These are phyloP conservation scores for Salix purpurea DNA, from an alignment of 345 rosid genomes.

Conservation along the genomic window DNA sequence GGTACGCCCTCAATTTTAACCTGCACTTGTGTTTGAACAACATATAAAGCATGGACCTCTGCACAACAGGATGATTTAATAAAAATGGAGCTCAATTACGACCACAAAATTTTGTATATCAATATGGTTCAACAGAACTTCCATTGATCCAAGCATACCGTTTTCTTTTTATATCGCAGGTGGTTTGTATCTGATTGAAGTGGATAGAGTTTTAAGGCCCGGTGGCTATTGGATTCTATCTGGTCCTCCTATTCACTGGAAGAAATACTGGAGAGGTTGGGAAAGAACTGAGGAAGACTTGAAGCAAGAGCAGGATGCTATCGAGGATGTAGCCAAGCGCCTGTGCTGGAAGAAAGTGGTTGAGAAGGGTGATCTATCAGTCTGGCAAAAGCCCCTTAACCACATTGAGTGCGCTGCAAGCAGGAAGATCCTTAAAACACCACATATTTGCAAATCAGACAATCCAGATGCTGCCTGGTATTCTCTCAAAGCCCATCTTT, in stretches of 20 bases:
- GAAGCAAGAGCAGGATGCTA: constrained; percentile 76
- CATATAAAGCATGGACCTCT: background rate
- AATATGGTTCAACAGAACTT: background rate
- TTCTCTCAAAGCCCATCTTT: background rate
- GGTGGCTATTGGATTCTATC: constrained; percentile 98
- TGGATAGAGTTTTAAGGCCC: constrained; percentile 86
- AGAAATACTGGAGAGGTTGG: constrained; percentile 92
- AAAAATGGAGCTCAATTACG: background rate
- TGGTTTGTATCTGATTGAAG: constrained; percentile 80
- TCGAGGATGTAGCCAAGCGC: constrained; percentile 71
- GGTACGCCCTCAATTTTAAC: constrained; percentile 37
- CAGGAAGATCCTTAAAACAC: constrained; percentile 44
- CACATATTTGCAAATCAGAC: constrained; percentile 64
- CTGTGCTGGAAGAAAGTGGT: constrained; percentile 90
- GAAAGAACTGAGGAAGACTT: constrained; percentile 75
- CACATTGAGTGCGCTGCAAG: constrained; percentile 65
- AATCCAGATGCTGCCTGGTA: constrained; percentile 79
- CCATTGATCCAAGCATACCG: background rate
- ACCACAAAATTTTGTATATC: background rate
- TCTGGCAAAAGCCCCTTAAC: constrained; percentile 87
- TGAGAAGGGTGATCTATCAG: constrained; percentile 64
- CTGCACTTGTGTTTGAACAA: background rate
- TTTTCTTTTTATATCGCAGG: constrained; percentile 32
- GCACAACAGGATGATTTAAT: background rate
- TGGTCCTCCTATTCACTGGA: constrained; percentile 93